phyloP scores from a whole-genome alignment of 2,329 filamentous ascomycete species.

The Fusarium brachygibbosum region DNA sequence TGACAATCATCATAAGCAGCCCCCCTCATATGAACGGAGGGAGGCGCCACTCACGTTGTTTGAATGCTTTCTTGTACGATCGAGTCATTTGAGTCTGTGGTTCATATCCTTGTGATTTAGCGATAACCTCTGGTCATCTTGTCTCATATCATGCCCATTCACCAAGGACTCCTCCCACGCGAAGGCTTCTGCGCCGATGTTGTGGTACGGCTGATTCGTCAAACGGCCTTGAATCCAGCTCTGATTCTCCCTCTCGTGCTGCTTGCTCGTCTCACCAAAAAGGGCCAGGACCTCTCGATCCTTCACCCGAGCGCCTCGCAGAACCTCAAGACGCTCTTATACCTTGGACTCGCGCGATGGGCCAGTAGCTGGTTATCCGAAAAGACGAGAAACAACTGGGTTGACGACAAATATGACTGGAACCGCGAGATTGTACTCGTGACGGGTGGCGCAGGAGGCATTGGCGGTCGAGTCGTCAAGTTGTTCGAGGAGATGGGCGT shows the following conservation, averaged over 20 bases:
- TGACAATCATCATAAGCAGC: conserved; percentile 13
- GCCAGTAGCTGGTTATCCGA: conserved; percentile 53
- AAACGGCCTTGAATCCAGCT: conserved; percentile 74
- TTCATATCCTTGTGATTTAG: not conserved
- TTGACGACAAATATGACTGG: conserved; percentile 70
- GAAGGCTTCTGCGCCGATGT: conserved; percentile 73
- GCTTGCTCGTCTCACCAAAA: conserved; percentile 72
- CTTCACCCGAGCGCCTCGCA: conserved; percentile 66
- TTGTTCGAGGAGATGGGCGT: conserved; percentile 74
- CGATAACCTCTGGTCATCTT: conserved; percentile 9
- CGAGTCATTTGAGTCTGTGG: not conserved
- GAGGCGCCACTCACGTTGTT: not conserved
- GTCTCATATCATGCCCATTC: conserved; percentile 55
- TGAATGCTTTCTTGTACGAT: not conserved
- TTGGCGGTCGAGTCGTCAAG: conserved; percentile 75
- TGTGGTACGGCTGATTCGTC: conserved; percentile 67
- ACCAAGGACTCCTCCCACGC: conserved; percentile 66
- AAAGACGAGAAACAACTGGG: conserved; percentile 55
- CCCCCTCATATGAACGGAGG: conserved; percentile 9
- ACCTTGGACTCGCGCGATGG: conserved; percentile 48
- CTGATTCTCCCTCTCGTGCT: conserved; percentile 74
- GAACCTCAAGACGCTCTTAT: conserved; percentile 59
- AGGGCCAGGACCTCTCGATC: conserved; percentile 67
- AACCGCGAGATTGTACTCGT: conserved; percentile 77
- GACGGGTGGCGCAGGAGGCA: conserved; percentile 81